Evolutionary conservation across 345 rosid genomes (phyloP).

Genomic region (Euclidium syriacum): DNA sequence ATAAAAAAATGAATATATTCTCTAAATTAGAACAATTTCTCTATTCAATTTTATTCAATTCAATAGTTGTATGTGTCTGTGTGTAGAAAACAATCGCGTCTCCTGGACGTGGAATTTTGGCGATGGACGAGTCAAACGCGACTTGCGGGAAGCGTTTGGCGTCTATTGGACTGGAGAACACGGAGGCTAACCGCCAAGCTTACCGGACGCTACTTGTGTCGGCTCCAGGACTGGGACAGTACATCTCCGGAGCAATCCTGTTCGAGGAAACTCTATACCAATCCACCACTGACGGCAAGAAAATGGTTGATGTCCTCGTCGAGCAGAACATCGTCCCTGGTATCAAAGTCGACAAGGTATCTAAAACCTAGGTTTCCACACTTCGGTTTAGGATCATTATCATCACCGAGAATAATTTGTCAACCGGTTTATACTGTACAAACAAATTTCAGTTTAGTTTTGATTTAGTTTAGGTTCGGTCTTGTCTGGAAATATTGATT

Average conservation of each 20-base stretch:
- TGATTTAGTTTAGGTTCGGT: neutral
- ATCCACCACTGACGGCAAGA: conserved; percentile 73
- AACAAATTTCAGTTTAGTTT: conserved; percentile 32
- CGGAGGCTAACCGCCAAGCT: conserved; percentile 94
- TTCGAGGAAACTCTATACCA: conserved; percentile 98
- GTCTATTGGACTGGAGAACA: conserved; percentile 89
- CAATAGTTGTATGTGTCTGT: neutral
- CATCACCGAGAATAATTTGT: too few relatives aligned
- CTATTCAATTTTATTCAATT: neutral
- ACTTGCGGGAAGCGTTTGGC: conserved; percentile 94
- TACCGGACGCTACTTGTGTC: conserved; percentile 83
- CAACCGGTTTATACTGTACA: conserved; percentile 39
- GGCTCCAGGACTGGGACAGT: conserved; percentile 72
- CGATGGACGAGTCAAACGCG: conserved; percentile 97
- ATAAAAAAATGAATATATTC: too few relatives aligned
- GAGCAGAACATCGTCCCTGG: conserved; percentile 93
- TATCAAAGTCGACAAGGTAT: conserved; percentile 97
- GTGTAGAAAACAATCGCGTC: conserved; percentile 79
- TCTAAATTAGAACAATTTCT: too few relatives aligned
- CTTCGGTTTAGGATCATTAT: conserved; percentile 47
- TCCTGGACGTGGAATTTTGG: conserved; percentile 90
- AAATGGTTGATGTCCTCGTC: conserved; percentile 84
- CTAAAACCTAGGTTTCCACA: conserved; percentile 53
- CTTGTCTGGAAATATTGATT: too few relatives aligned
- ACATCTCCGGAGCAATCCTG: conserved; percentile 88